Conservation (phyloP, 768 basidiomycete genomes). For the Boletus insuetus region DNA sequence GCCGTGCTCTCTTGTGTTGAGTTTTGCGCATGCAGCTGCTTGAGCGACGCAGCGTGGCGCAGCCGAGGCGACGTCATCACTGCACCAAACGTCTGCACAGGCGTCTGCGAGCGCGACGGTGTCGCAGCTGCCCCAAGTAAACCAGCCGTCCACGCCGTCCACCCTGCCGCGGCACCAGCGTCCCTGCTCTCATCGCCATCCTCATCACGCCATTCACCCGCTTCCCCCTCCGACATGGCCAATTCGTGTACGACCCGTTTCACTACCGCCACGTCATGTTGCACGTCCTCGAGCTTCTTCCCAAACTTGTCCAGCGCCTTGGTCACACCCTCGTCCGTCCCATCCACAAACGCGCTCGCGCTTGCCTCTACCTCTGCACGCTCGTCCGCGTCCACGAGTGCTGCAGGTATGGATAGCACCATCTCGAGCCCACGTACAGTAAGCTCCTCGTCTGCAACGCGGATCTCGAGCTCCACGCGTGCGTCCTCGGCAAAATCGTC, state of each 20-base stretch:
- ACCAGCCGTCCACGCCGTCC: constrained; percentile 58
- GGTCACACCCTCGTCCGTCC: constrained; percentile 14
- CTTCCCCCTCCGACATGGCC: background rate
- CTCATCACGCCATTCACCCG: background rate
- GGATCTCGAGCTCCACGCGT: constrained; percentile 81
- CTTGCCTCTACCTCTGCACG: constrained; percentile 45
- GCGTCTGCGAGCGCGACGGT: constrained; percentile 37
- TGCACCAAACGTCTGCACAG: constrained; percentile 62
- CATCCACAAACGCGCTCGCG: constrained; percentile 40
- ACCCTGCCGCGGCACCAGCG: background rate
- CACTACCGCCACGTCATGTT: constrained; percentile 72
- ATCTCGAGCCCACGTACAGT: constrained; percentile 65
- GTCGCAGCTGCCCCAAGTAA: constrained; percentile 41
- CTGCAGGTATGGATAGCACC: constrained; percentile 58
- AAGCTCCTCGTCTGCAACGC: constrained; percentile 67
- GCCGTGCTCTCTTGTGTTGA: background rate
- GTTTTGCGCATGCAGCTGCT: constrained; percentile 13
- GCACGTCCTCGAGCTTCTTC: constrained; percentile 65
- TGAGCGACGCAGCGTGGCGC: constrained; percentile 46
- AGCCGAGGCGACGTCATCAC: constrained; percentile 66
- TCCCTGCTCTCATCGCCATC: background rate
- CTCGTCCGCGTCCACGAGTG: constrained; percentile 22
- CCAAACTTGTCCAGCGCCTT: constrained; percentile 48
- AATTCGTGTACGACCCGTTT: constrained; percentile 57
- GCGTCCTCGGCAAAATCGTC: constrained; percentile 76